Evolutionary conservation across 345 rosid genomes (phyloP).

Genomic region (Hibiscus mutabilis): DNA sequence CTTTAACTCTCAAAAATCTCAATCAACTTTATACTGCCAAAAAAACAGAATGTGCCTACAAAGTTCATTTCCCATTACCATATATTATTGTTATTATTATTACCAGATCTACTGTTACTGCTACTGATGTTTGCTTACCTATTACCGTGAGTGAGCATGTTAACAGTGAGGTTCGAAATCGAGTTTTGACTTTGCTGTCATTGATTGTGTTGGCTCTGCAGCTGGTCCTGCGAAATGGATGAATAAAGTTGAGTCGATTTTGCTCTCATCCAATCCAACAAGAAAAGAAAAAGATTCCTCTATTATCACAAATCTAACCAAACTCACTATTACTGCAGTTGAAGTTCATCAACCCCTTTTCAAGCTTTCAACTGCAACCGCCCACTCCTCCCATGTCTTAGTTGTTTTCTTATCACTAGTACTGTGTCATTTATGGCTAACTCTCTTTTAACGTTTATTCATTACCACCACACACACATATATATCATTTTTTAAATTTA

Average conservation of each 20-base stretch:
- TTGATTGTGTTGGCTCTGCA: conserved; percentile 18
- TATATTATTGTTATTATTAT: background rate
- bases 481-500: no score
- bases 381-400: background rate
- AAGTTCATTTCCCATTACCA: background rate
- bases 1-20: background rate
- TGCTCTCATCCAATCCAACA: background rate
- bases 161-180: conserved; percentile 25
- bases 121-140: background rate
- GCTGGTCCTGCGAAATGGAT: conserved; percentile 24
- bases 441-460: no score
- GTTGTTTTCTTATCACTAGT: background rate
- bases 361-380: background rate
- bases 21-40: background rate
- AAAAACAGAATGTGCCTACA: background rate
- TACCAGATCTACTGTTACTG: background rate
- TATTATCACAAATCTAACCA: conserved; percentile 1
- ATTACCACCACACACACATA: no score
- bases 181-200: conserved; percentile 37
- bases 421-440: background rate
- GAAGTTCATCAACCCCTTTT: conserved; percentile 8
- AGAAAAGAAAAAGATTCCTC: background rate
- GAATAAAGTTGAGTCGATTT: background rate
- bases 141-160: background rate
- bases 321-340: background rate